Percentiles rank a stretch among this genome's conserved stretches.
These are phyloP conservation scores for Lupinus albus DNA, from an alignment of 306 rosid genomes.

Conservation along the genomic window DNA sequence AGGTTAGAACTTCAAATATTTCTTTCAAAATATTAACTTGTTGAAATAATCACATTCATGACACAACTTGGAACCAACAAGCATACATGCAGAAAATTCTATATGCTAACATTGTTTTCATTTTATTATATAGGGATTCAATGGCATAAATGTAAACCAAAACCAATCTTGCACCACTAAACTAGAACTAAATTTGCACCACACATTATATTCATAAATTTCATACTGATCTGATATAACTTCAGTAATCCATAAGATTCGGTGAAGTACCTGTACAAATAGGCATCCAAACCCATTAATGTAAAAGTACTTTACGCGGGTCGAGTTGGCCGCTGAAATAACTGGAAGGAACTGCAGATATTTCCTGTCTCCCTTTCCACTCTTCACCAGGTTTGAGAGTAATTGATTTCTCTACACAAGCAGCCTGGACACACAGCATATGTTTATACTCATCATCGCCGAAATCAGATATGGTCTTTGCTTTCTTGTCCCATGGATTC, in stretches of 20 bases:
- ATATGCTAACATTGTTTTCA: no score
- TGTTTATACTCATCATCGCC: slow-evolving; percentile 67
- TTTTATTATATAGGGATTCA: background rate
- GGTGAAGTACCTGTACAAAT: slow-evolving; percentile 51
- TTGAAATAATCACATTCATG: background rate
- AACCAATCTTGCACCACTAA: background rate
- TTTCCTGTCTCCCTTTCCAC: slow-evolving; percentile 84
- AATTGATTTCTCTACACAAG: slow-evolving; percentile 64
- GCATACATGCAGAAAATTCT: background rate
- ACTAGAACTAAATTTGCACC: slow-evolving; percentile 2
- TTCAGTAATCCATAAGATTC: slow-evolving; percentile 15
- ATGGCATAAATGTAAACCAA: background rate
- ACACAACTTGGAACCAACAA: background rate
- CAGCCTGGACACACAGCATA: slow-evolving; percentile 75
- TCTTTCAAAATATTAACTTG: background rate
- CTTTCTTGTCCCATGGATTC: slow-evolving; percentile 91
- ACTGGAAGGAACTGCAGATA: slow-evolving; percentile 72
- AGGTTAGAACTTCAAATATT: background rate
- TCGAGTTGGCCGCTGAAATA: slow-evolving; percentile 80
- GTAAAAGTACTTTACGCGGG: slow-evolving; percentile 49
- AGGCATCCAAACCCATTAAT: slow-evolving; percentile 27
- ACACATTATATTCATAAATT: background rate
- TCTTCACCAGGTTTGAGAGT: slow-evolving; percentile 84
- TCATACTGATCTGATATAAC: background rate
- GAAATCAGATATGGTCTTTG: slow-evolving; percentile 66